Evolutionary conservation across 2,329 filamentous ascomycete species (phyloP), one percentile per base, ranked within the genome.

Genomic region (Claviceps sorghi): DNA sequence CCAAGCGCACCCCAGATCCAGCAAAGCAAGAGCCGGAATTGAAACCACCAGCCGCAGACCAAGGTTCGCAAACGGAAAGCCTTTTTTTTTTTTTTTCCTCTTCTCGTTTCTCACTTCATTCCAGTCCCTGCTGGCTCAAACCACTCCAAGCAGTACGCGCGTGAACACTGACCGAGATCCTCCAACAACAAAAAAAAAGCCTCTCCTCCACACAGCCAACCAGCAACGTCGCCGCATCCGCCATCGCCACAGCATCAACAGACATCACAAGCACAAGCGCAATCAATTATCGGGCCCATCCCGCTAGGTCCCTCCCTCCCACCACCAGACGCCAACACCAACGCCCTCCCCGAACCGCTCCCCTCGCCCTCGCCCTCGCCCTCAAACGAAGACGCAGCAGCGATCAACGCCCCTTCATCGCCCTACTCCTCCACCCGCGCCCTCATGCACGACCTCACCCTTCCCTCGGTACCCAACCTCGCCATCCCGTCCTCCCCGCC

Each of bases 401-500:
- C 40, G 11, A 30, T n/a, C 9, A 50, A 44, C 32, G 13, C 30
- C 8, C 21, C 49, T 32, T 67, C 72, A 3, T 90, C 84, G 1
- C 85, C 85, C 1, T 88, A 88, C 67, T 78, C 82, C 1, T 70
- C 77, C 47, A 77, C 74, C 55, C 82, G 85, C 57, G 73, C 79
- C 30, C 68, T 82, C 22, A 70, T 88, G 17, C 83, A 83, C 58
- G 78, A 84, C 60, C 77, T 91, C 43, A 93, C 87, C 26, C 75
- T 91, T 44, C 87, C 87, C 2, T 73, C 80, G 2, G 67, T 82
- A 4, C 82, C 86, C 1, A 83, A 88, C 67, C 79, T 88, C 60
- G 73, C 82, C 58, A 88, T 93, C 55, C 86, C 86, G 0, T 74
- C 79, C 10, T 88, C 86, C 4, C 86, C 86, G 1, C 82, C 83